Percentiles rank a stretch among this genome's conserved stretches.
phyloP scores from a whole-genome alignment of 2,329 filamentous ascomycete genomes.

The Seiridium unicorne region DNA sequence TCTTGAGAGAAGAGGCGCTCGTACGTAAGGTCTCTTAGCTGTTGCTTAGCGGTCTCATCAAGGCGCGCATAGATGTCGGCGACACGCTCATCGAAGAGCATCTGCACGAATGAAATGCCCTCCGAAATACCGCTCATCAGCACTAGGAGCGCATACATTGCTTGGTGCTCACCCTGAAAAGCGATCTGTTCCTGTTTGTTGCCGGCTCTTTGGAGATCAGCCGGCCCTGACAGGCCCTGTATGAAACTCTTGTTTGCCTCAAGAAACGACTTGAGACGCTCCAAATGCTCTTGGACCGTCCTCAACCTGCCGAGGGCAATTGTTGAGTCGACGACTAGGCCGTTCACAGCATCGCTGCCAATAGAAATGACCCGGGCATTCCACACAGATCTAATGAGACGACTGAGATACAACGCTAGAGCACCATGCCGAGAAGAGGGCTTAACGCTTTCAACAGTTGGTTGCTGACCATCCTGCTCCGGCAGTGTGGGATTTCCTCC shows the following conservation, averaged over 20 bases:
- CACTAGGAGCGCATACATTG: constrained; percentile 80
- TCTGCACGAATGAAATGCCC: constrained; percentile 92
- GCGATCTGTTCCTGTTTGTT: constrained; percentile 90
- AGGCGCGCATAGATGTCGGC: constrained; percentile 82
- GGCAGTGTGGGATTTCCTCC: constrained; percentile 84
- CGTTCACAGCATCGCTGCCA: constrained; percentile 51
- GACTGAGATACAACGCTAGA: constrained; percentile 80
- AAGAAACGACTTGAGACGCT: constrained; percentile 77
- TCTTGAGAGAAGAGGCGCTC: constrained; percentile 80
- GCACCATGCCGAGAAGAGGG: constrained; percentile 89
- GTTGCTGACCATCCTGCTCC: constrained; percentile 69
- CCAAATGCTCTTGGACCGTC: constrained; percentile 76
- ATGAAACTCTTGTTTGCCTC: constrained; percentile 87
- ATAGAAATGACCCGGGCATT: constrained; percentile 69
- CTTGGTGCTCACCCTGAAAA: constrained; percentile 90
- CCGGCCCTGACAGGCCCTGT: constrained; percentile 87
- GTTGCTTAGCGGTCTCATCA: constrained; percentile 65
- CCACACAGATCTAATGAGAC: constrained; percentile 89
- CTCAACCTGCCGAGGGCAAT: constrained; percentile 68
- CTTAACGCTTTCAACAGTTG: constrained; percentile 77
- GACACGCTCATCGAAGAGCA: constrained; percentile 90
- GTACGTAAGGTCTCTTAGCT: constrained; percentile 77
- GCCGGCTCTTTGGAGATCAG: constrained; percentile 73
- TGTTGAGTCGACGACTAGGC: constrained; percentile 63
- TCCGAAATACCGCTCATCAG: constrained; percentile 90